A percentile compares a stretch with the other conserved stretches of the same genome.
phyloP scores from a whole-genome alignment of 441 rosid species.

The Gossypium trilobum region DNA sequence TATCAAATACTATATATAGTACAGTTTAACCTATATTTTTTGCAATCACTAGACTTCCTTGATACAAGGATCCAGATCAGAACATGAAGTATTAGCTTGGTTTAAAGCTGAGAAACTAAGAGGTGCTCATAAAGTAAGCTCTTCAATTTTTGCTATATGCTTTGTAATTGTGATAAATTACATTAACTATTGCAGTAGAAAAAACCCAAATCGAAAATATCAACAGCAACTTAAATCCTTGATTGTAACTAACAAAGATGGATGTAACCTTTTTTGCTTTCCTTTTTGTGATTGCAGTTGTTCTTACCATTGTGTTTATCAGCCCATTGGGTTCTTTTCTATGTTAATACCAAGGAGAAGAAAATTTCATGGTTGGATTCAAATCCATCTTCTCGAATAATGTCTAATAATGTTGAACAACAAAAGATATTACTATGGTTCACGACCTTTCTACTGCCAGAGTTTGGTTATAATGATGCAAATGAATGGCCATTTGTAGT shows the following conservation, averaged over 20 bases:
- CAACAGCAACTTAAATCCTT: not conserved
- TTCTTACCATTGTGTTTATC: not conserved
- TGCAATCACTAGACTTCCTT: not conserved
- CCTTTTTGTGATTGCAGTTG: not conserved
- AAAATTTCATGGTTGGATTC: not conserved
- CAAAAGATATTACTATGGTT: not conserved
- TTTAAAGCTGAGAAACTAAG: not conserved
- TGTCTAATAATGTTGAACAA: not conserved
- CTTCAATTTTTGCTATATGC: not conserved
- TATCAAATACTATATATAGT: not conserved
- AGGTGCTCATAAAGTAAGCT: not conserved
- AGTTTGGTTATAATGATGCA: not conserved
- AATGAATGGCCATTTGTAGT: not conserved
- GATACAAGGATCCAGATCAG: not conserved
- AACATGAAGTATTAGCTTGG: not conserved
- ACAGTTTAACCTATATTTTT: too few species aligned
- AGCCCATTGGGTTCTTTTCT: not conserved
- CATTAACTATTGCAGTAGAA: too few species aligned
- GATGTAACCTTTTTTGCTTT: not conserved
- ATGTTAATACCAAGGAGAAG: not conserved
- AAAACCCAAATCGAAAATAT: too few species aligned
- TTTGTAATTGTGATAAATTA: too few species aligned
- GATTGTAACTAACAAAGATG: not conserved
- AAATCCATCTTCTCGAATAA: not conserved
- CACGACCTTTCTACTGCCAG: not conserved